Conservation (phyloP, 305 asterid species). For the Striga hermonthica region DNA sequence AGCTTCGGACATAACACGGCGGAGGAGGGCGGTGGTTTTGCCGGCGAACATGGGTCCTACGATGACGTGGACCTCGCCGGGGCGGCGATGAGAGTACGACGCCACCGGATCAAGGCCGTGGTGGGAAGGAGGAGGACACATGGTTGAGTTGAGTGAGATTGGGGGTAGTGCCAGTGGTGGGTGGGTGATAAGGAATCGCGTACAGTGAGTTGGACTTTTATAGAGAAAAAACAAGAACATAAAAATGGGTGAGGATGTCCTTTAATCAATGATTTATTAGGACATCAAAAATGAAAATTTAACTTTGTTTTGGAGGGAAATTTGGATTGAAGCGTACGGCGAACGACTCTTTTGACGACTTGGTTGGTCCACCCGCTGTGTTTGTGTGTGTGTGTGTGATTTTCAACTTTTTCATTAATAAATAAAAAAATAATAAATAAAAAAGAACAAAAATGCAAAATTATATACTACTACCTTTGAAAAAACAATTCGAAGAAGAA, state of each 20-base stretch:
- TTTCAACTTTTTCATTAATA: too few species aligned
- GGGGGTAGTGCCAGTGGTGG: not conserved
- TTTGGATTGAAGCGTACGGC: not conserved
- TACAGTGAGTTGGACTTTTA: not conserved
- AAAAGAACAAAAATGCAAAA: too few species aligned
- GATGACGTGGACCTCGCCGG: constrained; percentile 79
- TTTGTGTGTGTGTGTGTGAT: too few species aligned
- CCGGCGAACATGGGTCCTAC: constrained; percentile 94
- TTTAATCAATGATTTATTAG: not conserved
- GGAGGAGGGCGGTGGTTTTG: constrained; percentile 83
- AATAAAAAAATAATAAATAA: too few species aligned
- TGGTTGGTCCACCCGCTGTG: too few species aligned
- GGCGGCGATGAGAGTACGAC: constrained; percentile 20
- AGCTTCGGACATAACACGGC: constrained; percentile 63
- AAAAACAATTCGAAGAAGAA: too few species aligned
- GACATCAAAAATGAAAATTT: not conserved
- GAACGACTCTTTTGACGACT: not conserved
- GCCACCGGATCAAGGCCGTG: not conserved
- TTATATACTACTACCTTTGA: too few species aligned
- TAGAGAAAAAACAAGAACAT: not conserved
- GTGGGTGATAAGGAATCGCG: not conserved
- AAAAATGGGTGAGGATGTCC: too few species aligned
- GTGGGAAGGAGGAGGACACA: not conserved
- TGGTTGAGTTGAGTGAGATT: not conserved
- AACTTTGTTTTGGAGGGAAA: not conserved